A percentile compares a stretch with the other conserved stretches of the same genome.
Conservation (phyloP, 2,329 filamentous ascomycete species). For the Aspergillus sp. region DNA sequence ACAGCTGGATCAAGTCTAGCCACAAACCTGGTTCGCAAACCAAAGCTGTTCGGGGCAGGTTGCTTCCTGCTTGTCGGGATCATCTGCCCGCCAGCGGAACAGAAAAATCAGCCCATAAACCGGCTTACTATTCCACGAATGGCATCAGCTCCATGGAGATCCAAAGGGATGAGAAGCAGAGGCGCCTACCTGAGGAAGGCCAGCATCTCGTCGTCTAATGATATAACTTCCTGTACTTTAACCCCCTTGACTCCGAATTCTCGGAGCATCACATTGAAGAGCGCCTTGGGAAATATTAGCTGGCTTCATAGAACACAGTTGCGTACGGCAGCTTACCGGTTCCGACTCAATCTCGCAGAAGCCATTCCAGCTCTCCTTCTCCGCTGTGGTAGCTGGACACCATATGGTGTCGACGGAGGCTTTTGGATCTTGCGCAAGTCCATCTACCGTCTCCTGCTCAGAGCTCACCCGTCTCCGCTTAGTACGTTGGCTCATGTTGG, state of each 20-base stretch:
- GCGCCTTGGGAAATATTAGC: slow-evolving; percentile 45
- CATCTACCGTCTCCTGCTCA: slow-evolving; percentile 5
- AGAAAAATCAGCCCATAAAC: slow-evolving; percentile 84
- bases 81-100: slow-evolving; percentile 60
- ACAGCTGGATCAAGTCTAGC: neutral
- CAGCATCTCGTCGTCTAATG: slow-evolving; percentile 58
- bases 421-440: slow-evolving; percentile 10
- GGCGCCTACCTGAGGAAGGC: slow-evolving; percentile 50
- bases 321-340: slow-evolving; percentile 49
- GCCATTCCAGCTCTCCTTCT: slow-evolving; percentile 38
- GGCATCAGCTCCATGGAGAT: slow-evolving; percentile 1
- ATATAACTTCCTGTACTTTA: slow-evolving; percentile 66
- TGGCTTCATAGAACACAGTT: too few relatives aligned
- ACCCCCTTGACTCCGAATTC: slow-evolving; percentile 67
- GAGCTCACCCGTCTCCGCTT: slow-evolving; percentile 21
- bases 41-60: slow-evolving; percentile 60
- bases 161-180: slow-evolving; percentile 1
- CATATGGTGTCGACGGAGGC: slow-evolving; percentile 13
- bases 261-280: slow-evolving; percentile 76
- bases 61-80: slow-evolving; percentile 42
- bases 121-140: slow-evolving; percentile 46
- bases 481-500: slow-evolving; percentile 19
- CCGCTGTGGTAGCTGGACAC: slow-evolving; percentile 22
- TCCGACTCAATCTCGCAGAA: slow-evolving; percentile 75
- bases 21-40: slow-evolving; percentile 80